A percentile compares a stretch with the other conserved stretches of the same genome.
These are phyloP conservation scores for Colletotrichum sp. DNA, from an alignment of 2,329 filamentous ascomycete genomes.

Conservation along the genomic window DNA sequence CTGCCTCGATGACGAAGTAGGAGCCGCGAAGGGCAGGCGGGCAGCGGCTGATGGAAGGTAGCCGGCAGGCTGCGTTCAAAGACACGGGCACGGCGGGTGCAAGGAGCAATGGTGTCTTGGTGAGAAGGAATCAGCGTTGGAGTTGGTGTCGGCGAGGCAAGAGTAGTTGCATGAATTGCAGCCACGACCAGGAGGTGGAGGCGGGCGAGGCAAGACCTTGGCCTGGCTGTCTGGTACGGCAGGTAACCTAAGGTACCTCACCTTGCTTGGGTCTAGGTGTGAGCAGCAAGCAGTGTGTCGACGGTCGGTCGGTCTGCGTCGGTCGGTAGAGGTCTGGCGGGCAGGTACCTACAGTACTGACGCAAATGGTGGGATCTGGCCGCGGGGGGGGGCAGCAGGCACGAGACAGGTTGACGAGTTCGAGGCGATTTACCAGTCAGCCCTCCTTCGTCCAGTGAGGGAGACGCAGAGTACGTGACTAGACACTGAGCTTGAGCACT, in stretches of 20 bases:
- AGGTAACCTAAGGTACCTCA: not conserved
- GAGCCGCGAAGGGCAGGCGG: slow-evolving; percentile 11
- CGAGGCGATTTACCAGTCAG: not conserved
- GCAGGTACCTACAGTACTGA: not conserved
- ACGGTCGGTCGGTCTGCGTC: not conserved
- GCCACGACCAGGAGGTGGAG: slow-evolving; percentile 20
- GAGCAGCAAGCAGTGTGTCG: not conserved
- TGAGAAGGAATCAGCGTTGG: not conserved
- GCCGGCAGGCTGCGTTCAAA: slow-evolving; percentile 10
- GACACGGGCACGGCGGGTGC: slow-evolving; percentile 6
- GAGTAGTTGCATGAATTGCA: slow-evolving; percentile 20
- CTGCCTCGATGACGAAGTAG: slow-evolving; percentile 17
- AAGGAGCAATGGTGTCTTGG: slow-evolving; percentile 10
- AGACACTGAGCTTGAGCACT: not conserved
- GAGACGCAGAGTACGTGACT: not conserved
- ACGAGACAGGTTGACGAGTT: not conserved
- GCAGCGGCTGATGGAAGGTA: not conserved
- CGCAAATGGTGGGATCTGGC: not conserved
- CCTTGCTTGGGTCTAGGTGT: not conserved
- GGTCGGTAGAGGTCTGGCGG: not conserved
- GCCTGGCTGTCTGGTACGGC: not conserved
- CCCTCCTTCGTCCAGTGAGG: not conserved
- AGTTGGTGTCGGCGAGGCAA: slow-evolving; percentile 3
- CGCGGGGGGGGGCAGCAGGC: not conserved
- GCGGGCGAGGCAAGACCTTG: slow-evolving; percentile 7